Conservation (phyloP, 164 flowering plant genomes). For the Stephania yunnanensis region DNA sequence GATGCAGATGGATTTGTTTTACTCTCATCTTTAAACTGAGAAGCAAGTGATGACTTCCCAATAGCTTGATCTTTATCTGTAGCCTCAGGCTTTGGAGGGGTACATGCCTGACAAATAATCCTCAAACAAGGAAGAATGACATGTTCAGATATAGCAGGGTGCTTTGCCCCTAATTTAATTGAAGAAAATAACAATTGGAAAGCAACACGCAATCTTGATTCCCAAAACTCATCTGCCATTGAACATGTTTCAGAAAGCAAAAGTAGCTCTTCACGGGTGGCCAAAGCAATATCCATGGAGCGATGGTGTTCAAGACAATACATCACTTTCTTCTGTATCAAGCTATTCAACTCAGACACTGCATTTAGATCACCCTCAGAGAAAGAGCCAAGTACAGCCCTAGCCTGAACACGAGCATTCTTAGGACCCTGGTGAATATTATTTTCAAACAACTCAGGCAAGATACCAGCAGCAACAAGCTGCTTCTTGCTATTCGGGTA, state of each 20-base stretch:
- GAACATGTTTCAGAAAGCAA: slow-evolving; percentile 95
- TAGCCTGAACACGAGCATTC: slow-evolving; percentile 81
- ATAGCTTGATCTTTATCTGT: slow-evolving; percentile 55
- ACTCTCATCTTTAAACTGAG: slow-evolving; percentile 52
- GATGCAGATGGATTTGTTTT: slow-evolving; percentile 35
- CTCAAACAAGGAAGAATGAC: slow-evolving; percentile 92
- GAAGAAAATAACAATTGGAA: slow-evolving; percentile 92
- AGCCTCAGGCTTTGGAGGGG: slow-evolving; percentile 92
- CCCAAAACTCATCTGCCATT: slow-evolving; percentile 94
- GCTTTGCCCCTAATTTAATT: slow-evolving; percentile 83
- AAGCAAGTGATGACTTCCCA: slow-evolving; percentile 39
- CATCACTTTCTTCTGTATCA: slow-evolving; percentile 83
- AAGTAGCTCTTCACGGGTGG: slow-evolving; percentile 85
- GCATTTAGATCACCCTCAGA: slow-evolving; percentile 91
- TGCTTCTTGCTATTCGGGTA: slow-evolving; percentile 77
- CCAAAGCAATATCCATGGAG: slow-evolving; percentile 89
- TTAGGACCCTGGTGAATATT: slow-evolving; percentile 98
- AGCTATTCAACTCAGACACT: slow-evolving; percentile 68
- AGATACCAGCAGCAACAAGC: slow-evolving; percentile 83
- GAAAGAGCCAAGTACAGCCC: slow-evolving; percentile 89
- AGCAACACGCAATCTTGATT: slow-evolving; percentile 85
- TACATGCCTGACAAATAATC: slow-evolving; percentile 89
- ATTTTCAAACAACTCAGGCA: slow-evolving; percentile 93
- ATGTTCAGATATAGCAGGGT: slow-evolving; percentile 97
- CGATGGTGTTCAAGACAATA: slow-evolving; percentile 99